These are phyloP conservation scores for Cutaneotrichosporon arboriforme DNA, from an alignment of 1,284 basidiomycete genomes.

Conservation along the genomic window DNA sequence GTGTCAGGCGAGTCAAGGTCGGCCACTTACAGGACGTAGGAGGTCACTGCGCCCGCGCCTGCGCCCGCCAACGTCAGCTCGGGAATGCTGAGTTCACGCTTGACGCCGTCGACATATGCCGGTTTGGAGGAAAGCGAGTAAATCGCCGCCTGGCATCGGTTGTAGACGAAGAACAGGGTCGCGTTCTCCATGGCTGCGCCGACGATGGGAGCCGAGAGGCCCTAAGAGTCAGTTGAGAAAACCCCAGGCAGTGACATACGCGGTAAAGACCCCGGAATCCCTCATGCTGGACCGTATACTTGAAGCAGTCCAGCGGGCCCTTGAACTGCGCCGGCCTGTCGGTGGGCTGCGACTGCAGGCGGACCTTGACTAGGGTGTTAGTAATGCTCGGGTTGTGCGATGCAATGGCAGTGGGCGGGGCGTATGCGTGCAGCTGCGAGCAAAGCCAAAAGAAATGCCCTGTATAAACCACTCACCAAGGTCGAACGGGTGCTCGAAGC, in stretches of 20 bases:
- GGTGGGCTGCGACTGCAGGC: conserved; percentile 74
- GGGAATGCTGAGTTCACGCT: conserved; percentile 53
- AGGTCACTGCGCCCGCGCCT: conserved; percentile 73
- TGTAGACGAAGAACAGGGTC: conserved; percentile 77
- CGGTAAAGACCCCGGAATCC: conserved; percentile 73
- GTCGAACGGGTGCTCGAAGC: conserved; percentile 82
- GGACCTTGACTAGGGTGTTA: conserved; percentile 57
- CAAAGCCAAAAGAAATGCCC: too few species aligned
- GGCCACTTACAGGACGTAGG: conserved; percentile 65
- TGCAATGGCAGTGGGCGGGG: not conserved
- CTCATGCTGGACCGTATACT: conserved; percentile 69
- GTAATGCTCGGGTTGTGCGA: not conserved
- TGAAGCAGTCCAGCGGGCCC: conserved; percentile 74
- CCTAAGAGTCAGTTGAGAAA: conserved; percentile 57
- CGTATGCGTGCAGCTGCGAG: not conserved
- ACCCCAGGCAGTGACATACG: conserved; percentile 55
- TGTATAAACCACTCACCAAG: conserved; percentile 54
- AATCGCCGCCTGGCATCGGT: conserved; percentile 69
- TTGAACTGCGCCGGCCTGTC: conserved; percentile 64
- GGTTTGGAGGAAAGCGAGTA: conserved; percentile 26
- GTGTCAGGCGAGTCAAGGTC: conserved; percentile 1
- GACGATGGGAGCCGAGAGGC: conserved; percentile 77
- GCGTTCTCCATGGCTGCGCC: conserved; percentile 92
- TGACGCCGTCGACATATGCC: conserved; percentile 40
- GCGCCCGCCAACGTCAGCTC: conserved; percentile 71